Base-by-base conservation (phyloP, 1,139 yeast genomes). In the Protomyces pachydermus region DNA sequence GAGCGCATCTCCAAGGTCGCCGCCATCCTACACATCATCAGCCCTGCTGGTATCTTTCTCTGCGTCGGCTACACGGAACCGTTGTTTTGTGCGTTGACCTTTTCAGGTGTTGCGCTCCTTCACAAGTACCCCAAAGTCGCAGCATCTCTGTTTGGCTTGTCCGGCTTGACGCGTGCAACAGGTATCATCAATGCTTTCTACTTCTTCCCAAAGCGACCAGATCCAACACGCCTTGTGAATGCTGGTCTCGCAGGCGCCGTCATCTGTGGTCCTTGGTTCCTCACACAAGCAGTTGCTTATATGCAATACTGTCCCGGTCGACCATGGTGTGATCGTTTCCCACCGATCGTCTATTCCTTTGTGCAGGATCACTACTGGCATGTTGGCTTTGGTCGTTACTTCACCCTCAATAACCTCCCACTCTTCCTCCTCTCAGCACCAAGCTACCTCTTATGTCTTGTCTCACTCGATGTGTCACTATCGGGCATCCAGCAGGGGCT, bases 351-450 rank as follows among this genome's bases (percentile, higher is more conserved):
- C 46, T 86, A 86, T 71, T 75, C 82, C n/a, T 89, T 80, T 73
- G 88, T 95, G 6, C 98, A 93, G 74, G 67, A 76, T 1, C 80
- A 84, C 68, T 91, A 93, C 74, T 93, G 98, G 98, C 82, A 84
- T 69, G 81, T 80, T 56, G 98, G 98, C 0, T 84, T 91, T 65
- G 75, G 93, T 60, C 78, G 76, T 56, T 93, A 93, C 74, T 93
- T 97, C 95, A 86, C 95, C 0, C 69, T 79, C 0, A 84, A 84
- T 70, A 91, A 93, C 71, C 74, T 89, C 14, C 97, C 97, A 10
- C 88, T 91, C 73, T 91, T 93, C 71, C 45, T 85, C n/a, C 79
- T 93, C 70, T 95, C 90, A 0, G 67, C 81, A 0, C 98, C 98
- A 3, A 66, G 68, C 48, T 65, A 45, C 35, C 48, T 52, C 39